Evolutionary conservation across 768 basidiomycete genomes (phyloP), one percentile per base, ranked within the genome.

Genomic region (Porphyrellus cyaneotinctus): DNA sequence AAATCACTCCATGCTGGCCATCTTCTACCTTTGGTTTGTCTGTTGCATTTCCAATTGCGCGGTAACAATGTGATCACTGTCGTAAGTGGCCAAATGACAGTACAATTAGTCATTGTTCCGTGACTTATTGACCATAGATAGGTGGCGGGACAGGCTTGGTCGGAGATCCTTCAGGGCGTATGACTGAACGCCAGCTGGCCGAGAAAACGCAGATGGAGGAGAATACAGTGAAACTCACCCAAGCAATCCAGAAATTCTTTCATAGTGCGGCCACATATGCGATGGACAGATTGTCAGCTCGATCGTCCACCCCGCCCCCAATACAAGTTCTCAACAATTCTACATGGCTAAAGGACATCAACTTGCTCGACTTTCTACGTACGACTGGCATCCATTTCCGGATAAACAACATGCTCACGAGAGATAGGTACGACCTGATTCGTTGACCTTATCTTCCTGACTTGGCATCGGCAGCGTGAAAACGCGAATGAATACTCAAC

Each of bases 111-210:
- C 33, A 38, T 38, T 35, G 28, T 47, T 43, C 6, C 42, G 26
- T 49, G 44, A 57, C 50, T 44, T 7, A 23, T 44, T 35, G n/a
- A 13, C 12, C 31, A 30, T 64, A 98, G 95, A 88, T 97, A 66
- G 95, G 97, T 30, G 94, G 93, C 1, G 95, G 93, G 10, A 98
- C 95, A 0, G 97, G 93, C 10, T 83, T 88, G n/a, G 86, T 99
- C 41, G 97, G 97, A 7, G 97, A 99, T 65, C 97, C 97, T 9
- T 95, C 95, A 5, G 95, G 97, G 2, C 80, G 95, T 32, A 77
- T 79, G 6, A 82, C 82, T 0, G 95, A 97, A 70, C 84, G 97
- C 20, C 79, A 84, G 49, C 76, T 83, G 4, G 80, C 92, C 6
- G 76, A 84, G 32, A 68, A 70, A 13, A 69, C 78, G 11, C 76